Conservation (phyloP, 306 rosid genomes). For the Aeschynomene evenia region DNA sequence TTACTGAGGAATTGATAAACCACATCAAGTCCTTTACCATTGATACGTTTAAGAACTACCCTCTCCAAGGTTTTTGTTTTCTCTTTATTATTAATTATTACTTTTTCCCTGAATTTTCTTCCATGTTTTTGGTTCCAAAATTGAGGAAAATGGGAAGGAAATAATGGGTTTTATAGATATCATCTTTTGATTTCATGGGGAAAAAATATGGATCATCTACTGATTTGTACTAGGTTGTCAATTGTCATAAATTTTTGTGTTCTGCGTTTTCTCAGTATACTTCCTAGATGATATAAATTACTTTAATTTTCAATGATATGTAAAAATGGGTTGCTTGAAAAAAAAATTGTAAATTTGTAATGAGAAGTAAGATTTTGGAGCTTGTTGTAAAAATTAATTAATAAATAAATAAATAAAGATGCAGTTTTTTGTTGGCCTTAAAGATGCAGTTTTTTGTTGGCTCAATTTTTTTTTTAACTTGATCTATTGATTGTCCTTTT, state of each 20-base stretch:
- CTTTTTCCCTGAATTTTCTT: neutral
- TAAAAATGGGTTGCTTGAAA: neutral
- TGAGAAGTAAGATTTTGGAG: neutral
- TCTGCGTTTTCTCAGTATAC: neutral
- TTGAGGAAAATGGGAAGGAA: neutral
- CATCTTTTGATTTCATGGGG: neutral
- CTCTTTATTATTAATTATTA: too few relatives aligned
- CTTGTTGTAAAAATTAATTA: neutral
- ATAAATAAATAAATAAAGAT: too few relatives aligned
- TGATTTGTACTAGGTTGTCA: neutral
- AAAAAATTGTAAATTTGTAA: neutral
- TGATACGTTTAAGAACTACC: conserved; percentile 72
- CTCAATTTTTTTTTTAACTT: neutral
- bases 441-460: neutral
- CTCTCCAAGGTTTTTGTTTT: conserved; percentile 55
- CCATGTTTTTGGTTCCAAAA: neutral
- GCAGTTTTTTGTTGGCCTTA: neutral
- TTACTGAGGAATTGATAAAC: conserved; percentile 60
- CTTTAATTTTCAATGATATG: neutral
- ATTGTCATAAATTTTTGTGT: neutral
- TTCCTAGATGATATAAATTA: neutral
- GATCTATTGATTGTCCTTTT: neutral
- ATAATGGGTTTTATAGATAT: neutral
- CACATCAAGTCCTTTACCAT: conserved; percentile 65
- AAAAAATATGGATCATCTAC: neutral